These are phyloP conservation scores for Fusarium sacchari DNA, from an alignment of 2,329 filamentous ascomycete species.

Conservation along the genomic window DNA sequence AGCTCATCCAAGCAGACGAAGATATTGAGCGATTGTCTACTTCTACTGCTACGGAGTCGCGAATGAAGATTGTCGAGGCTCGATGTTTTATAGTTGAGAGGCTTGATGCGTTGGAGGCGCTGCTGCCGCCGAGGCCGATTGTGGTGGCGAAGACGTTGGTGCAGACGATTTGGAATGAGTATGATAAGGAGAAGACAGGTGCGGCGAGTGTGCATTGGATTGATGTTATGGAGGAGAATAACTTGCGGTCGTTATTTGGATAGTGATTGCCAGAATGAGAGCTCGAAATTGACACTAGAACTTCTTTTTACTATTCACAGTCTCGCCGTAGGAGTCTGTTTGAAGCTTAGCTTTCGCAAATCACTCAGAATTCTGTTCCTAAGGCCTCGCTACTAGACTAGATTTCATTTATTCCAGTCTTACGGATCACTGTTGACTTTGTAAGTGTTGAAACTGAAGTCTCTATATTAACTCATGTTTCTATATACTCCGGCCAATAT, in stretches of 20 bases:
- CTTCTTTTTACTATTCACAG: background rate
- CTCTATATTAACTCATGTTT: slow-evolving; percentile 3
- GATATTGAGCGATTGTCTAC: slow-evolving; percentile 14
- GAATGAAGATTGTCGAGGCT: slow-evolving; percentile 14
- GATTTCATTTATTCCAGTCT: too few relatives aligned
- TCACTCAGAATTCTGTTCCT: background rate
- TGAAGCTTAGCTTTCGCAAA: background rate
- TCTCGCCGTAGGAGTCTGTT: background rate
- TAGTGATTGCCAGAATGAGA: background rate
- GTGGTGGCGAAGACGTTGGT: slow-evolving; percentile 28
- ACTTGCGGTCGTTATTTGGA: slow-evolving; percentile 36
- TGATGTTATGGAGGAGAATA: slow-evolving; percentile 38
- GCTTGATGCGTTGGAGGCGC: slow-evolving; percentile 16
- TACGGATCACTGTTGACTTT: too few relatives aligned
- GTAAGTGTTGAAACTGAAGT: background rate
- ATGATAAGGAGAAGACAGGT: slow-evolving; percentile 20
- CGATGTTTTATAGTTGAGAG: slow-evolving; percentile 11
- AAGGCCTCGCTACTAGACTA: fast-evolving
- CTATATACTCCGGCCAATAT: background rate
- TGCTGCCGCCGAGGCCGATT: slow-evolving; percentile 24
- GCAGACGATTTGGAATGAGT: slow-evolving; percentile 31
- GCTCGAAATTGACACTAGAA: background rate
- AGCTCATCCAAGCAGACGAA: slow-evolving; percentile 23
- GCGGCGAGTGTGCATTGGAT: slow-evolving; percentile 32
- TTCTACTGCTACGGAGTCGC: background rate